A percentile compares a stretch with the other conserved stretches of the same genome.
These are phyloP conservation scores for Aspergillus fijiensis DNA, from an alignment of 2,329 filamentous ascomycete genomes.

Conservation along the genomic window DNA sequence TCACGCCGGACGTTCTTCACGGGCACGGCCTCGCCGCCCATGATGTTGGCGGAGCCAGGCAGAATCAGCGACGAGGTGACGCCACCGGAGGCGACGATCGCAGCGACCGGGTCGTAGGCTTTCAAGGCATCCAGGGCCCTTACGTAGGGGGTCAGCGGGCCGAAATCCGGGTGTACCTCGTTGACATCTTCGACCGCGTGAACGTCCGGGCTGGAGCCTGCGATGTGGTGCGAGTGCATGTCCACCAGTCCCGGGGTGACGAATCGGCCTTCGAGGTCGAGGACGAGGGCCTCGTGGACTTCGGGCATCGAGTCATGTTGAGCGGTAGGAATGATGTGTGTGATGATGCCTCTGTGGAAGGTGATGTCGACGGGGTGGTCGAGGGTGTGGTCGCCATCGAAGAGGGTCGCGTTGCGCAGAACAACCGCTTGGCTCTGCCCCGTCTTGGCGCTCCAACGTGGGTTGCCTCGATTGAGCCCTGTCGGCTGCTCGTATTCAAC, in stretches of 20 bases:
- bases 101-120: neutral
- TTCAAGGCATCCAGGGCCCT: neutral
- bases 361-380: neutral
- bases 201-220: neutral
- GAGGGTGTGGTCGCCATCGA: neutral
- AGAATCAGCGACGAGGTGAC: neutral
- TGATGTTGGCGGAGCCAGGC: neutral
- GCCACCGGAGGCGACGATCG: neutral
- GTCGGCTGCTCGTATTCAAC: neutral
- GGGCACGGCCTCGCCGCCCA: neutral
- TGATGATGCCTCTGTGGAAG: neutral
- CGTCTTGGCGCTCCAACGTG: neutral
- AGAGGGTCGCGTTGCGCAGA: slow-evolving; percentile 3
- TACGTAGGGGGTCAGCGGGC: neutral
- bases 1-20: neutral
- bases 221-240: slow-evolving; percentile 4
- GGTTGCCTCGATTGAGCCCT: neutral
- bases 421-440: neutral
- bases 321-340: neutral
- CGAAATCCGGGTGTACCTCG: neutral
- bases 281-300: neutral
- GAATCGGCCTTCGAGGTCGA: neutral
- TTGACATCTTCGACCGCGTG: neutral
- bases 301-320: neutral
- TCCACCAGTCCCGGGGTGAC: slow-evolving; percentile 1